phyloP scores from a whole-genome alignment of 1,139 yeast species.

The Suhomyces chickasaworum region DNA sequence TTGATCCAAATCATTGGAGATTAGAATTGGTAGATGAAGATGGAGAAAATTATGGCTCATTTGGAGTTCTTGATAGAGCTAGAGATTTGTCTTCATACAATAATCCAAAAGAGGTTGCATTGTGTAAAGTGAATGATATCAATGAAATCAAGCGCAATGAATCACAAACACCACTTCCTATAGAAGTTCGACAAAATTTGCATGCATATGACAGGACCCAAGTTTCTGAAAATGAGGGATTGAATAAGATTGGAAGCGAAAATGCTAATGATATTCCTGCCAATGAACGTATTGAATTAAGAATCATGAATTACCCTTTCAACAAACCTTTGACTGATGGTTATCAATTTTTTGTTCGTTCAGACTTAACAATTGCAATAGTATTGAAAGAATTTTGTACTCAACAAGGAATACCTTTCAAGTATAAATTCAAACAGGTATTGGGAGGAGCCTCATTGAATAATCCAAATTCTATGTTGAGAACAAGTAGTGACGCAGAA shows the following conservation, averaged over 20 bases:
- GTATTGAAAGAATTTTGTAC: constrained; percentile 37
- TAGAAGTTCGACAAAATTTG: constrained; percentile 37
- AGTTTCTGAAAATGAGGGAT: background rate
- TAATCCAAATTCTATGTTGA: constrained; percentile 2
- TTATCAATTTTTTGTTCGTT: constrained; percentile 10
- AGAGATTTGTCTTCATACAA: constrained; percentile 59
- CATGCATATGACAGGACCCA: constrained; percentile 14
- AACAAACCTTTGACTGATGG: constrained; percentile 7
- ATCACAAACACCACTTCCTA: constrained; percentile 54
- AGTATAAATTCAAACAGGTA: constrained; percentile 23
- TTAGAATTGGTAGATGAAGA: constrained; percentile 76
- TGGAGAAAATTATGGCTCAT: constrained; percentile 76
- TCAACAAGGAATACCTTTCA: constrained; percentile 25
- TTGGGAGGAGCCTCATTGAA: constrained; percentile 1
- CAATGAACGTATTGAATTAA: constrained; percentile 3
- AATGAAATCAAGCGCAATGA: constrained; percentile 38
- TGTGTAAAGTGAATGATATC: constrained; percentile 48
- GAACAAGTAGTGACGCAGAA: background rate
- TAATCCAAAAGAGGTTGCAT: constrained; percentile 63
- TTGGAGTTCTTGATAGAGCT: constrained; percentile 66
- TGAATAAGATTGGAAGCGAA: constrained; percentile 2
- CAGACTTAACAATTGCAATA: constrained; percentile 31
- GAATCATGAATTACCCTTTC: constrained; percentile 9
- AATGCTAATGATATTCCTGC: background rate
- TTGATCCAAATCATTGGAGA: constrained; percentile 66